Percentiles rank a stretch among this genome's conserved stretches.
Evolutionary conservation across 306 rosid species (phyloP).

Genomic region (Sicyos baderoa): DNA sequence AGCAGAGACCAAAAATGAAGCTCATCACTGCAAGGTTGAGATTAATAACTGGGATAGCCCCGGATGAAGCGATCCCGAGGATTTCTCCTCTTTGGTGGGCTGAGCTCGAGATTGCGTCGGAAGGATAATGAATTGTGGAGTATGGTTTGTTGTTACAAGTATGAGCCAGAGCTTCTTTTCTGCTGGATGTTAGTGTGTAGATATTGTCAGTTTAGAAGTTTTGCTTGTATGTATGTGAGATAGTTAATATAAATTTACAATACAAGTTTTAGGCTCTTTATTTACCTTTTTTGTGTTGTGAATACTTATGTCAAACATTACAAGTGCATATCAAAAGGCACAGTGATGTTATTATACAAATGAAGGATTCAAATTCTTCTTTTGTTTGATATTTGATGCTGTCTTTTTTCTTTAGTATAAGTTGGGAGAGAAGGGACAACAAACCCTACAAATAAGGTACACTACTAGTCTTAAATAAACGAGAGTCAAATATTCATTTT

Average conservation of each 20-base stretch:
- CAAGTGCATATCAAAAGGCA: neutral
- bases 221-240: conserved; percentile 26
- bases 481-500: no score
- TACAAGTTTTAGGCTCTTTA: neutral
- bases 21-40: conserved; percentile 52
- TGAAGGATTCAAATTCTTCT: neutral
- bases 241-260: neutral
- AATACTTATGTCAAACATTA: neutral
- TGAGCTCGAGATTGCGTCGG: conserved; percentile 70
- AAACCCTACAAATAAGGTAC: no score
- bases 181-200: conserved; percentile 30
- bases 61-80: conserved; percentile 67
- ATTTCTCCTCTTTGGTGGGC: conserved; percentile 99
- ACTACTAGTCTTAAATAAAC: no score
- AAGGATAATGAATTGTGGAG: conserved; percentile 40
- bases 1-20: conserved; percentile 52
- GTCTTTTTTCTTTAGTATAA: no score
- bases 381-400: no score
- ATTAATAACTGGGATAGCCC: conserved; percentile 63
- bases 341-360: neutral
- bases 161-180: conserved; percentile 24
- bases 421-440: no score
- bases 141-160: conserved; percentile 30
- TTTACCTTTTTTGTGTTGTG: neutral
- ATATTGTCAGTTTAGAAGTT: conserved; percentile 16